Base-by-base conservation (phyloP, 139 green algal genomes). In the Gonium pectorale region DNA sequence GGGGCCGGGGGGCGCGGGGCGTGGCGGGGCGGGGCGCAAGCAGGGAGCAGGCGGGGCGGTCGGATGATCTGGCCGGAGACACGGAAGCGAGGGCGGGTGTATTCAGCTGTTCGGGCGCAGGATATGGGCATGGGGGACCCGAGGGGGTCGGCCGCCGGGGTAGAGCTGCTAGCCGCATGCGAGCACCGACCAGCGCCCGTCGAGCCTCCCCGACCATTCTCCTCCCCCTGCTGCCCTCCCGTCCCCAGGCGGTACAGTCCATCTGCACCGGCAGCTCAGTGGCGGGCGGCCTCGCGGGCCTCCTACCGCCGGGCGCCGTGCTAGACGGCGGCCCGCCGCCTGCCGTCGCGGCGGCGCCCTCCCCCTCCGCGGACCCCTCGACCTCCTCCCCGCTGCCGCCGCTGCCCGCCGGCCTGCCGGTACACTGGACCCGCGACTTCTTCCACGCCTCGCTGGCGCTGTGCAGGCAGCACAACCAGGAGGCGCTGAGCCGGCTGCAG, bases 381-480 rank as follows among this genome's bases (percentile, higher is more conserved):
- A 5, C 49, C 49, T 24, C 49, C 31, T 29, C 31, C 69, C 59
- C 24, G 21, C 19, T 66, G 27, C 37, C 49, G 54, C 41, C 52
- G 33, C 75, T 51, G 33, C 56, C 69, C 24, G 22, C 64, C 26
- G 79, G 52, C 22, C 89, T 98, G 56, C 95, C 95, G 0, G 62
- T 88, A 0, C 95, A 98, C 80, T 97, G 94, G 94, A 90, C 93
- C 43, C 69, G 87, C 5, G 67, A 94, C 64, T 97, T 96, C 86
- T 98, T 98, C 91, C 83, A 93, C 22, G 94, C 93, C 3, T 80
- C 84, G 0, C 41, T 94, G 6, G 87, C 81, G n/a, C 80, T 99
- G 75, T 94, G 97, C 49, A 54, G 93, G 54, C 95, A 98, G 73
- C 86, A 96, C 67, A 96, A 96, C 80, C 86, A 90, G 80, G 94